Evolutionary conservation across 116 monocot species (phyloP).

Genomic region (Trichopus zeylanicus): DNA sequence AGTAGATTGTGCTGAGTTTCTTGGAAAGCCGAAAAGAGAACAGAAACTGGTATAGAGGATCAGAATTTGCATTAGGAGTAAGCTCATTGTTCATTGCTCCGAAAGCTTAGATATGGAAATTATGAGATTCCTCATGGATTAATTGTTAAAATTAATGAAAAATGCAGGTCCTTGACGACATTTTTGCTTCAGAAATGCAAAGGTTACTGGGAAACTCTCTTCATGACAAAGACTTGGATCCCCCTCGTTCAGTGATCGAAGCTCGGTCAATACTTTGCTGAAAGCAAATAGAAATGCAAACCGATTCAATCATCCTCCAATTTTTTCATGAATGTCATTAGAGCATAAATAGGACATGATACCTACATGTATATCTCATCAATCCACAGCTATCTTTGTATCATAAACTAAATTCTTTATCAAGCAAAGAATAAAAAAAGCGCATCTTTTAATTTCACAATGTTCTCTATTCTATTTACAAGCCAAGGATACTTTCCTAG

Average conservation of each 20-base stretch:
- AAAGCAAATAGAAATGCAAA: not conserved
- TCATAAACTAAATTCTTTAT: no score
- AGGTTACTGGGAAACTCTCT: slow-evolving; percentile 49
- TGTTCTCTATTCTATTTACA: no score
- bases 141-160: not conserved
- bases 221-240: slow-evolving; percentile 76
- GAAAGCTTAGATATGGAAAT: not conserved
- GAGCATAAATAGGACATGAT: no score
- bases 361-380: no score
- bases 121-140: not conserved
- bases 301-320: no score
- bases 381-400: no score
- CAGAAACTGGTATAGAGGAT: slow-evolving; percentile 76
- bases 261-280: slow-evolving; percentile 68
- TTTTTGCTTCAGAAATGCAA: slow-evolving; percentile 86
- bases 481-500: no score
- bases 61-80: slow-evolving; percentile 71
- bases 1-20: slow-evolving; percentile 70
- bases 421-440: no score
- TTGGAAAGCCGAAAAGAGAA: slow-evolving; percentile 92
- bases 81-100: slow-evolving; percentile 11
- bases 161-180: slow-evolving; percentile 63
- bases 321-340: no score
- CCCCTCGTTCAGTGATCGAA: slow-evolving; percentile 67
- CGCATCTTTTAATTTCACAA: no score